Base-by-base conservation (phyloP, 805 yeast species). In the Zygotorulaspora chibaensis region DNA sequence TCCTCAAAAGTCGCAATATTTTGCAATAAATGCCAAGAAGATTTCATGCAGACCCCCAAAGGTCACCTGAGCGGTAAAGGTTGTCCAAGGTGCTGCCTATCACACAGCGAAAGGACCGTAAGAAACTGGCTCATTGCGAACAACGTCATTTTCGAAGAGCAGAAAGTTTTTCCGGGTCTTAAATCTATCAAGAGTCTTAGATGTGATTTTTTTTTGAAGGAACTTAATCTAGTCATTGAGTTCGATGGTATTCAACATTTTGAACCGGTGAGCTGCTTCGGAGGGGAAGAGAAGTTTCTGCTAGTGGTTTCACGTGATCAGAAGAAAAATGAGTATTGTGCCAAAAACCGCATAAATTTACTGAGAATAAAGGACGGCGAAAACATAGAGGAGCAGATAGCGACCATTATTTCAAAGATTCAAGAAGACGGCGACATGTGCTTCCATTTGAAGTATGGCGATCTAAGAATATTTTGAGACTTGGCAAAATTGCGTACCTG, bases 241-340 rank as follows among this genome's bases (percentile, higher is more conserved):
- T 36, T 36, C 15, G 39, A 36, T 16, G 39, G 28, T 9, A 36
- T 36, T 12, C 39, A 36, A 7, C 39, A 36, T 20, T 36, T 36
- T 36, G 39, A 36, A 28, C 39, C 39, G 17, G 39, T 36, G 9
- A 28, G 26, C 8, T 27, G 29, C 39, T 36, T 27, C 29, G 39
- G 39, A 36, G 39, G 39, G 11, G 15, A 12, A 9, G 39, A 36
- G 28, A 36, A 36, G 39, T 36, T 36, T 12, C 39, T 9, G 18
- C 23, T 7, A 10, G 39, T 20, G 8, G 29, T 23, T 15, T 27
- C 39, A 7, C 10, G 39, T 23, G 39, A 36, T 36, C 39, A 15
- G 13, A 10, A n/a, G 28, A 36, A 36, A 12, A 20, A 36, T 28
- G 28, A 18, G 2, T 36, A 36, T 36, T 36, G 39, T 28, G 26